A percentile compares a stretch with the other conserved stretches of the same genome.
Conservation (phyloP, 345 rosid species). For the Eutrema heterophyllum region DNA sequence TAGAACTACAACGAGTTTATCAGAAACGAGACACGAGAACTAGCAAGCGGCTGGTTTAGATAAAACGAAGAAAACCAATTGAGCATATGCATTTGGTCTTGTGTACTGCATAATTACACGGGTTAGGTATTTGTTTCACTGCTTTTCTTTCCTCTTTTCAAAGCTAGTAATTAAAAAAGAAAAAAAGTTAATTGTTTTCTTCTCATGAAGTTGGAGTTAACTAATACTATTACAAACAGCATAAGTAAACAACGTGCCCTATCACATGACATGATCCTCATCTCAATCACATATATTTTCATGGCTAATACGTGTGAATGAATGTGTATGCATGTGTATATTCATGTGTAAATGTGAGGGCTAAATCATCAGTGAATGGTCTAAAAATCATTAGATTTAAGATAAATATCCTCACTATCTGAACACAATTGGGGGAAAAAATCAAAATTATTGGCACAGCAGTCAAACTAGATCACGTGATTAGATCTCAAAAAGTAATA, state of each 20-base stretch:
- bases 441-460: slow-evolving; percentile 16
- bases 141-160: background rate
- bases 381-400: slow-evolving; percentile 1
- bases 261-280: slow-evolving; percentile 30
- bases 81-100: background rate
- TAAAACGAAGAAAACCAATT: background rate
- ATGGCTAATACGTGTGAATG: slow-evolving; percentile 8
- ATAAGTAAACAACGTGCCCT: slow-evolving; percentile 30
- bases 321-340: background rate
- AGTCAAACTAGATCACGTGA: slow-evolving; percentile 34
- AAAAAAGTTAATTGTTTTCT: background rate
- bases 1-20: slow-evolving; percentile 35
- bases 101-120: background rate
- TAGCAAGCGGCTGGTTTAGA: background rate
- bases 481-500: slow-evolving; percentile 31
- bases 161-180: background rate
- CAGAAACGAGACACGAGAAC: slow-evolving; percentile 57
- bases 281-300: background rate
- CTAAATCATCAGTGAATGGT: slow-evolving; percentile 11
- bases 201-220: slow-evolving; percentile 16
- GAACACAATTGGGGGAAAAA: slow-evolving; percentile 9
- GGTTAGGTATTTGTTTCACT: background rate
- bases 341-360: background rate
- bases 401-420: slow-evolving; percentile 1
- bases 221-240: slow-evolving; percentile 1